phyloP scores from a whole-genome alignment of 176 grass and related monocot species.

The Cymbopogon citratus region DNA sequence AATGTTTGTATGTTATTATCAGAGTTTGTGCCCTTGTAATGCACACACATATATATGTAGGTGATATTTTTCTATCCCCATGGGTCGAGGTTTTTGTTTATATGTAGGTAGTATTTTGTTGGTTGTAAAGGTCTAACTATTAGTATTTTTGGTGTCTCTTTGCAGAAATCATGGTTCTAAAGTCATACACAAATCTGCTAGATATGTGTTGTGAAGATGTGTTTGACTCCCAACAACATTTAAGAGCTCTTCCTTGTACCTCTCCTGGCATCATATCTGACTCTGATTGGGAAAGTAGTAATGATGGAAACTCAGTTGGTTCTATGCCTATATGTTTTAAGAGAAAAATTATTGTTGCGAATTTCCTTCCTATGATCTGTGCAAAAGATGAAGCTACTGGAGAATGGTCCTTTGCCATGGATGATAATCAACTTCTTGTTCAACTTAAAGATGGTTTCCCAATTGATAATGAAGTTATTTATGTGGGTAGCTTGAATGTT shows the following conservation, averaged over 20 bases:
- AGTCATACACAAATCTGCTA: conserved; percentile 62
- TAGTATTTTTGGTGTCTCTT: background rate
- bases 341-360: conserved; percentile 77
- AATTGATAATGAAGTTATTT: conserved; percentile 49
- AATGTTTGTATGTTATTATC: background rate
- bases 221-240: conserved; percentile 36
- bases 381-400: conserved; percentile 51
- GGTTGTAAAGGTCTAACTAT: conserved; percentile 14
- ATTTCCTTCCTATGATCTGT: conserved; percentile 66
- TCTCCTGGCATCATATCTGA: conserved; percentile 42
- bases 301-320: conserved; percentile 29
- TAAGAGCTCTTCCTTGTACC: conserved; percentile 48
- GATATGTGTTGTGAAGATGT: conserved; percentile 41
- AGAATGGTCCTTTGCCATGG: conserved; percentile 59
- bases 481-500: conserved; percentile 68
- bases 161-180: conserved; percentile 46
- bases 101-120: background rate
- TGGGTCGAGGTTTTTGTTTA: background rate
- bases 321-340: background rate
- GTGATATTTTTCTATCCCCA: background rate
- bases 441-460: conserved; percentile 76
- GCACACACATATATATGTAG: background rate
- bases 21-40: background rate
- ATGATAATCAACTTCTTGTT: conserved; percentile 68
- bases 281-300: conserved; percentile 37